phyloP scores from a whole-genome alignment of 352 stramenopile genomes.

The Proteromonas lacertae region DNA sequence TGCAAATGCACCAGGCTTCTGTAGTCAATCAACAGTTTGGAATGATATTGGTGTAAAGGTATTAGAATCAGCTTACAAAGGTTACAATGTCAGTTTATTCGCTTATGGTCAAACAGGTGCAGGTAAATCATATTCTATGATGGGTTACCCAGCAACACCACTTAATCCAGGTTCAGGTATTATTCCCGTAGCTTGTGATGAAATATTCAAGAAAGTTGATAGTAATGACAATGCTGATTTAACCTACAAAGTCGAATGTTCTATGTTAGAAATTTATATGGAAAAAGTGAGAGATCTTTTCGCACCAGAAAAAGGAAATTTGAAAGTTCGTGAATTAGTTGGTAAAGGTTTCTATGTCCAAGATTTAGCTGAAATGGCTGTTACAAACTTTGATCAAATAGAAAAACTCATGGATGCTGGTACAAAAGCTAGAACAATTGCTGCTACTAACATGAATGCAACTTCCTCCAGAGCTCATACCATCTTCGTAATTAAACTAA shows the following conservation, averaged over 20 bases:
- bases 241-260: not conserved
- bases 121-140: no score
- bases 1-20: no score
- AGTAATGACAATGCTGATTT: not conserved
- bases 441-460: conserved; percentile 67
- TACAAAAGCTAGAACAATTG: conserved; percentile 53
- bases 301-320: conserved; percentile 3
- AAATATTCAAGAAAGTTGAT: no score
- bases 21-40: no score
- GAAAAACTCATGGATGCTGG: conserved; percentile 41
- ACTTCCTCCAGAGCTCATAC: conserved; percentile 81
- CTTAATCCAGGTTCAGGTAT: no score
- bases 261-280: conserved; percentile 1
- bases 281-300: conserved; percentile 6
- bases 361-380: conserved; percentile 37
- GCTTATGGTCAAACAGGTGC: no score
- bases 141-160: no score
- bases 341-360: conserved; percentile 41
- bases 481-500: conserved; percentile 84
- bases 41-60: no score
- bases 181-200: no score
- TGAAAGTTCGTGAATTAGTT: conserved; percentile 40
- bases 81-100: no score
- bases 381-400: conserved; percentile 10
- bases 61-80: no score